These are phyloP conservation scores for Daldinia concentrica DNA, from an alignment of 495 filamentous ascomycete genomes.

Conservation along the genomic window DNA sequence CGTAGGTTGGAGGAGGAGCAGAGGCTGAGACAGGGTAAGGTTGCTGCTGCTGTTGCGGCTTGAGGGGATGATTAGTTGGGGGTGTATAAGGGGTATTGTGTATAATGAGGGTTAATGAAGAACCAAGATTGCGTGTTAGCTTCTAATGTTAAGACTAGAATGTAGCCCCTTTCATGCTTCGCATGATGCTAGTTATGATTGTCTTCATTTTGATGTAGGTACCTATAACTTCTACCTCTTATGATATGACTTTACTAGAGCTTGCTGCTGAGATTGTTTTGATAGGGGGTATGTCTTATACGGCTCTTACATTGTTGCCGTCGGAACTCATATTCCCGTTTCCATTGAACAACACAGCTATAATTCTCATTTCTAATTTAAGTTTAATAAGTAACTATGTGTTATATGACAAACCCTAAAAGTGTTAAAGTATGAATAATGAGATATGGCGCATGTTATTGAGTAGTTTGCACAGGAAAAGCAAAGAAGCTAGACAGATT, in stretches of 20 bases:
- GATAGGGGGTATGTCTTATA: too few relatives aligned
- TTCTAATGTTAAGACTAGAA: background rate
- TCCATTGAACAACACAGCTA: background rate
- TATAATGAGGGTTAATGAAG: background rate
- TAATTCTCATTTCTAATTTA: background rate
- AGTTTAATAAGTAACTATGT: background rate
- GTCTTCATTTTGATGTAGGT: background rate
- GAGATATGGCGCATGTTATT: background rate
- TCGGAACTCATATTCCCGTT: background rate
- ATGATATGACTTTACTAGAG: too few relatives aligned
- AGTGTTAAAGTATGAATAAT: background rate
- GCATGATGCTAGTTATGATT: background rate
- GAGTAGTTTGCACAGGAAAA: background rate
- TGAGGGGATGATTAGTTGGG: background rate
- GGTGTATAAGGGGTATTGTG: background rate
- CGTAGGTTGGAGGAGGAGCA: conserved; percentile 50
- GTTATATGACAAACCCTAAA: background rate
- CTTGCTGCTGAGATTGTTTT: too few relatives aligned
- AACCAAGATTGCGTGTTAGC: background rate
- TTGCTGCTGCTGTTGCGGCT: conserved; percentile 33
- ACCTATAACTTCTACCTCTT: too few relatives aligned
- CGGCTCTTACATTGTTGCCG: background rate
- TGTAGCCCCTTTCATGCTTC: background rate
- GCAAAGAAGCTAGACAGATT: background rate
- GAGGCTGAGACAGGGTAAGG: conserved; percentile 22